phyloP scores from a whole-genome alignment of 75 land plant species.

The Picea sitchensis region DNA sequence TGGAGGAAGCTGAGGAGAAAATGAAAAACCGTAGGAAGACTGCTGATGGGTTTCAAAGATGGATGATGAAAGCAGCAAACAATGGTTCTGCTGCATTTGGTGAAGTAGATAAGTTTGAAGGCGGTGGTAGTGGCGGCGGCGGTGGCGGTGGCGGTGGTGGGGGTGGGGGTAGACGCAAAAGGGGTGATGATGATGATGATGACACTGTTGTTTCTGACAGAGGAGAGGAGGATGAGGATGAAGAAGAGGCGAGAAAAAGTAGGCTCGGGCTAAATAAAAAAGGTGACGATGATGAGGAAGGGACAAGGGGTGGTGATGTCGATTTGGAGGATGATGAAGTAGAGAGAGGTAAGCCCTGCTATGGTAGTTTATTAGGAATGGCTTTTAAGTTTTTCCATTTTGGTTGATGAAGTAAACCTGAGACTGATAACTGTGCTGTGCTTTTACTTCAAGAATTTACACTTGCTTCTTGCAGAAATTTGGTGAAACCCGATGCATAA shows the following conservation, averaged over 20 bases:
- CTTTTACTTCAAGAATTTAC: no score
- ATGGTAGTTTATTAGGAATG: not conserved
- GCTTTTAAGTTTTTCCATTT: not conserved
- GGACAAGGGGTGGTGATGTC: slow-evolving; percentile 57
- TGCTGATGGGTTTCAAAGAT: slow-evolving; percentile 95
- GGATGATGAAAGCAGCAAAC: slow-evolving; percentile 99
- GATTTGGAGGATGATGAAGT: slow-evolving; percentile 87
- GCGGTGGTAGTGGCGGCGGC: slow-evolving; percentile 23
- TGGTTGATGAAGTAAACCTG: not conserved
- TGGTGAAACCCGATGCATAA: no score
- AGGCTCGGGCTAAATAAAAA: slow-evolving; percentile 72
- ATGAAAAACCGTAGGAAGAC: slow-evolving; percentile 90
- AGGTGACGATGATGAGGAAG: slow-evolving; percentile 81
- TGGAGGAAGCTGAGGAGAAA: slow-evolving; percentile 99
- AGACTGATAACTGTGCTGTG: no score
- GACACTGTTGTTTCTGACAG: slow-evolving; percentile 49
- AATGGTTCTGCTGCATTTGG: slow-evolving; percentile 94
- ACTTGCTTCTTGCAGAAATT: no score
- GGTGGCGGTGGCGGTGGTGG: slow-evolving; percentile 35
- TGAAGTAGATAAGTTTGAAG: slow-evolving; percentile 52
- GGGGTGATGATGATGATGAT: slow-evolving; percentile 63
- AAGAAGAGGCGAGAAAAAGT: slow-evolving; percentile 73
- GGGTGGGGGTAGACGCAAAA: slow-evolving; percentile 44
- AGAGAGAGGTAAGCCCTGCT: slow-evolving; percentile 69
- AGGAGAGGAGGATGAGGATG: slow-evolving; percentile 91